Percentiles rank a stretch among this genome's conserved stretches.
phyloP scores from a whole-genome alignment of 495 filamentous ascomycete species.

The Endocarpon pusillum region DNA sequence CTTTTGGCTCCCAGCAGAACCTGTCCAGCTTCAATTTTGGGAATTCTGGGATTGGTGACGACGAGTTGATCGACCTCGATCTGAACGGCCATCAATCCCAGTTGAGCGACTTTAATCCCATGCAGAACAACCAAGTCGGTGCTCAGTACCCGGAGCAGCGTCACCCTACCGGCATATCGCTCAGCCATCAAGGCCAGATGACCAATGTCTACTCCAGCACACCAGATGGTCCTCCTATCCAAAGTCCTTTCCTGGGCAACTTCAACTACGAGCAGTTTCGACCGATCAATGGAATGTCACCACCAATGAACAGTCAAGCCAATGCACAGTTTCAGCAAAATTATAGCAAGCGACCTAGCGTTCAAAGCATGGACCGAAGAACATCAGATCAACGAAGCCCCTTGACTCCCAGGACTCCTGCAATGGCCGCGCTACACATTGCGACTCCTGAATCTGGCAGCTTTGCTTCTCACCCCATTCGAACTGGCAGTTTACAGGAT shows the following conservation, averaged over 20 bases:
- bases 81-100: slow-evolving; percentile 29
- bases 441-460: slow-evolving; percentile 48
- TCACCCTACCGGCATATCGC: slow-evolving; percentile 24
- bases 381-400: slow-evolving; percentile 55
- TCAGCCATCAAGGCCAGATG: slow-evolving; percentile 37
- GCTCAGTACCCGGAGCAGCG: slow-evolving; percentile 18
- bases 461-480: slow-evolving; percentile 60
- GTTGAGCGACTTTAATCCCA: no score
- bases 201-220: slow-evolving; percentile 69
- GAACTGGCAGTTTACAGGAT: slow-evolving; percentile 36
- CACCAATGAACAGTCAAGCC: slow-evolving; percentile 40
- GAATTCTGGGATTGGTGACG: slow-evolving; percentile 36
- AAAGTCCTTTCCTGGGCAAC: slow-evolving; percentile 61
- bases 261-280: slow-evolving; percentile 58
- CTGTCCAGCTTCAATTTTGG: slow-evolving; percentile 35
- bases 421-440: slow-evolving; percentile 37
- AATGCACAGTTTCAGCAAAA: slow-evolving; percentile 36
- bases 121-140: slow-evolving; percentile 28
- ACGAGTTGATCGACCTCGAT: slow-evolving; percentile 35
- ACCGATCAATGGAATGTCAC: slow-evolving; percentile 7
- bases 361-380: slow-evolving; percentile 51
- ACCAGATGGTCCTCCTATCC: slow-evolving; percentile 72
- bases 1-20: slow-evolving; percentile 32
- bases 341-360: slow-evolving; percentile 38
- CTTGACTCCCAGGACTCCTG: slow-evolving; percentile 62